phyloP scores from a whole-genome alignment of 805 yeast genomes.

The Wickerhamiella lipophila region DNA sequence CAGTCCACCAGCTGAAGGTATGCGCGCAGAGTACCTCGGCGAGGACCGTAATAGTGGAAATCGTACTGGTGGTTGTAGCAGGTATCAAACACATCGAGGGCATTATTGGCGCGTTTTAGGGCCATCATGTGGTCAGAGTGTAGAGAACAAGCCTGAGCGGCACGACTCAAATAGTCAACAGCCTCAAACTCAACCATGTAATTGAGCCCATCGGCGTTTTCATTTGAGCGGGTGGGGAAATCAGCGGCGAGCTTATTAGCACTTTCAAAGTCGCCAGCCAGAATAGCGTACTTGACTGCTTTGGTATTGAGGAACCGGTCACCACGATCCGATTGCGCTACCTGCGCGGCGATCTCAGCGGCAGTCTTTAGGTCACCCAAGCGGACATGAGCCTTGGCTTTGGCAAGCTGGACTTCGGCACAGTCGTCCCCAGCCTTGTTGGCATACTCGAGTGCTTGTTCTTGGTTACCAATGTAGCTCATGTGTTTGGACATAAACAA shows the following conservation, averaged over 20 bases:
- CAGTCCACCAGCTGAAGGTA: slow-evolving; percentile 65
- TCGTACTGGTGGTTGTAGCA: slow-evolving; percentile 80
- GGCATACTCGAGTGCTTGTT: slow-evolving; percentile 35
- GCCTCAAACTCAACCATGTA: slow-evolving; percentile 85
- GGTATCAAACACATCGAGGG: slow-evolving; percentile 53
- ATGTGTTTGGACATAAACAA: slow-evolving; percentile 42
- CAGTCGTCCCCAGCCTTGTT: slow-evolving; percentile 26
- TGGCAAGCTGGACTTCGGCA: slow-evolving; percentile 67
- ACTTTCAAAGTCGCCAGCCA: slow-evolving; percentile 60
- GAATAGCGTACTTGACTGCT: slow-evolving; percentile 65
- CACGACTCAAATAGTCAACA: slow-evolving; percentile 75
- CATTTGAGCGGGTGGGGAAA: slow-evolving; percentile 33
- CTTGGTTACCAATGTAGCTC: slow-evolving; percentile 42
- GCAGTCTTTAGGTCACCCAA: slow-evolving; percentile 52
- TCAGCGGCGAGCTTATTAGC: slow-evolving; percentile 63
- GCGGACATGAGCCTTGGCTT: slow-evolving; percentile 71
- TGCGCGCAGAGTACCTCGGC: slow-evolving; percentile 81
- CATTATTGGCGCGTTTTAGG: slow-evolving; percentile 59
- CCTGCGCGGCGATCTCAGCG: slow-evolving; percentile 50
- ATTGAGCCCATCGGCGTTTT: slow-evolving; percentile 62
- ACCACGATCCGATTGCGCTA: slow-evolving; percentile 66
- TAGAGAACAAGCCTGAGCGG: slow-evolving; percentile 71
- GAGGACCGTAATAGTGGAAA: slow-evolving; percentile 83
- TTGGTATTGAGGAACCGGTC: slow-evolving; percentile 87
- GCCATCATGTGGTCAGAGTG: slow-evolving; percentile 56